Evolutionary conservation across 1,284 basidiomycete genomes (phyloP).

Genomic region (Phlebopus sp.): DNA sequence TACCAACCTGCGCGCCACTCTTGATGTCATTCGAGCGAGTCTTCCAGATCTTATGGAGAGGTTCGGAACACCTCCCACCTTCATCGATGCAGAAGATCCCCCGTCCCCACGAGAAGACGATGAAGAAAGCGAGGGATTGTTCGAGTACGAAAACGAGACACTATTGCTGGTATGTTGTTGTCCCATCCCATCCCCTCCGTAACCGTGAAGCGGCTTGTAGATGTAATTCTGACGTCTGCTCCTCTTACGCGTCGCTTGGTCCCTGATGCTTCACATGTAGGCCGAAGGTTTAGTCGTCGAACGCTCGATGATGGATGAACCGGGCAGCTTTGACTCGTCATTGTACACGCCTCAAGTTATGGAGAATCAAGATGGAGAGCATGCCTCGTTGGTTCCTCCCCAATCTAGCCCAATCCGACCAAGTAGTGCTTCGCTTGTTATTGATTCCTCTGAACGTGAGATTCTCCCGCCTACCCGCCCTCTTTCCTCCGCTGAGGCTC

Average conservation of each 20-base stretch:
- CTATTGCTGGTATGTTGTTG: slow-evolving; percentile 22
- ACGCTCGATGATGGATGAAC: neutral
- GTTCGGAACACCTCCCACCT: slow-evolving; percentile 8
- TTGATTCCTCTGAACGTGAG: neutral
- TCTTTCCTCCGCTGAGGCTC: slow-evolving; percentile 10
- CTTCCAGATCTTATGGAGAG: slow-evolving; percentile 30
- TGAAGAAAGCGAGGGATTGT: slow-evolving; percentile 15
- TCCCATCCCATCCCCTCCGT: slow-evolving; percentile 17
- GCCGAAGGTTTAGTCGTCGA: slow-evolving; percentile 10
- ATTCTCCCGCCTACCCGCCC: neutral
- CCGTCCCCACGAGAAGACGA: slow-evolving; percentile 1
- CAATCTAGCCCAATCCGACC: neutral
- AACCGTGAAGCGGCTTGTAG: slow-evolving; percentile 29
- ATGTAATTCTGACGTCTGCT: slow-evolving; percentile 32
- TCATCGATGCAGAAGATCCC: neutral
- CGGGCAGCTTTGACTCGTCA: neutral
- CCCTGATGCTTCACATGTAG: slow-evolving; percentile 15
- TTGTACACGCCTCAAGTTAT: neutral
- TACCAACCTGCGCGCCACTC: slow-evolving; percentile 29
- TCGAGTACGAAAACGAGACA: slow-evolving; percentile 5
- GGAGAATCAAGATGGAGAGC: neutral
- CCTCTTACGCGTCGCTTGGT: slow-evolving; percentile 14
- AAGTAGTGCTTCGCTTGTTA: neutral
- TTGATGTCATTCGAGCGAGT: slow-evolving; percentile 32
- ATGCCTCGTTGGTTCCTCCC: neutral